Evolutionary conservation across 768 basidiomycete genomes (phyloP).

Genomic region (Chalciporus sphaerocephalus): DNA sequence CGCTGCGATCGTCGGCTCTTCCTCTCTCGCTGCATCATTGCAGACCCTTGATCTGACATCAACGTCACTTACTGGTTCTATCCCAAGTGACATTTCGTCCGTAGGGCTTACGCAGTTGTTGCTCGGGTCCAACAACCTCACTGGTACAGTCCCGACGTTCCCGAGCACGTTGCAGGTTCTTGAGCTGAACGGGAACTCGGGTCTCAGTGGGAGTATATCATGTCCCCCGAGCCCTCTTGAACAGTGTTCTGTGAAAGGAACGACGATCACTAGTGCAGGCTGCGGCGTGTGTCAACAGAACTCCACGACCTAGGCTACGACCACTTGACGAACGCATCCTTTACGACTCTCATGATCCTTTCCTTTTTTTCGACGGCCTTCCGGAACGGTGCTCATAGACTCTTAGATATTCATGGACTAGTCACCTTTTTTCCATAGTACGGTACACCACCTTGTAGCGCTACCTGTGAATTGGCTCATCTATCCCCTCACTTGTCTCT

Average conservation of each 20-base stretch:
- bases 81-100: slow-evolving; percentile 33
- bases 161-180: slow-evolving; percentile 35
- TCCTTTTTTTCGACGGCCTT: not conserved
- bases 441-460: slow-evolving; percentile 11
- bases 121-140: slow-evolving; percentile 37
- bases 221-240: slow-evolving; percentile 13
- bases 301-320: slow-evolving; percentile 6
- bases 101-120: slow-evolving; percentile 37
- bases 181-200: slow-evolving; percentile 35
- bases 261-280: slow-evolving; percentile 17
- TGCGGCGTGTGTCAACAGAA: slow-evolving; percentile 25
- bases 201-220: slow-evolving; percentile 29
- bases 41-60: slow-evolving; percentile 38
- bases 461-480: slow-evolving; percentile 4
- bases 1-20: slow-evolving; percentile 28
- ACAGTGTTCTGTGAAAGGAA: slow-evolving; percentile 23
- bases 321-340: not conserved
- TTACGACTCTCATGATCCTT: not conserved
- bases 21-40: slow-evolving; percentile 31
- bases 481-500: not conserved
- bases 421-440: not conserved
- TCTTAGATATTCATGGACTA: not conserved
- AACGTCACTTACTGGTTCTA: slow-evolving; percentile 36
- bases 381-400: slow-evolving; percentile 5
- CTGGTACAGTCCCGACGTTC: slow-evolving; percentile 33